A percentile compares a stretch with the other conserved stretches of the same genome.
These are phyloP conservation scores for Fusarium chlamydosporum DNA, from an alignment of 2,329 filamentous ascomycete species.

Conservation along the genomic window DNA sequence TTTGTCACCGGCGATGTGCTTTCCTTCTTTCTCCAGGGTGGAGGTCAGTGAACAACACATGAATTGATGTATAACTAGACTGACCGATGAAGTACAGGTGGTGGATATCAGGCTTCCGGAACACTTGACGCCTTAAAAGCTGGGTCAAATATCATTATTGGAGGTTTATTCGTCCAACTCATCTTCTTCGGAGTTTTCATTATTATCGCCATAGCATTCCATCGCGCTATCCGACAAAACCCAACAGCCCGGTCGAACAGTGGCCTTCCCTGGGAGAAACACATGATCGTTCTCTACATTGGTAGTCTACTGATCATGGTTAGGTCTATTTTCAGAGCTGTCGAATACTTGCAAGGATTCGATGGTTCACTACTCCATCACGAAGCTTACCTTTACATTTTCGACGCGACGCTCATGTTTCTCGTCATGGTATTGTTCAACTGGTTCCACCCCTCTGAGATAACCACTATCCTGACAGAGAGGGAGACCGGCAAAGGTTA, in stretches of 20 bases:
- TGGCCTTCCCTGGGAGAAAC: slow-evolving; percentile 51
- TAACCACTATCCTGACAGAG: not conserved
- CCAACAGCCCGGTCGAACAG: slow-evolving; percentile 16
- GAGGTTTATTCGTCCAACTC: slow-evolving; percentile 67
- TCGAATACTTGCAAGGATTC: slow-evolving; percentile 58
- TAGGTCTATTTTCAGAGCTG: slow-evolving; percentile 57
- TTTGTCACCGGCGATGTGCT: slow-evolving; percentile 39
- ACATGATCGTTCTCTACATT: slow-evolving; percentile 45
- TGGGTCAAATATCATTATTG: slow-evolving; percentile 64
- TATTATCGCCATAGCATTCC: slow-evolving; percentile 60
- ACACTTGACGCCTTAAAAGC: slow-evolving; percentile 46
- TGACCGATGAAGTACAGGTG: not conserved
- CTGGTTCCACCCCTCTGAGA: slow-evolving; percentile 53
- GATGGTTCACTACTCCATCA: slow-evolving; percentile 52
- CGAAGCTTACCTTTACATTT: slow-evolving; percentile 54
- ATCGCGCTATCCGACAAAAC: slow-evolving; percentile 46
- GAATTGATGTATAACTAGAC: too few species aligned
- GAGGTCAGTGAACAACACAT: slow-evolving; percentile 5
- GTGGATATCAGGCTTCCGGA: slow-evolving; percentile 47
- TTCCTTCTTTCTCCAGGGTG: slow-evolving; percentile 34
- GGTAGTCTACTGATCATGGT: slow-evolving; percentile 56
- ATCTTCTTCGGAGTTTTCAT: slow-evolving; percentile 68
- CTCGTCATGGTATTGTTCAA: slow-evolving; percentile 61
- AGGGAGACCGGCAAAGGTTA: not conserved
- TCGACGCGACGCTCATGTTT: slow-evolving; percentile 55